Conservation (phyloP, 1,284 basidiomycete genomes). For the Austroboletus novae-zelandiae region DNA sequence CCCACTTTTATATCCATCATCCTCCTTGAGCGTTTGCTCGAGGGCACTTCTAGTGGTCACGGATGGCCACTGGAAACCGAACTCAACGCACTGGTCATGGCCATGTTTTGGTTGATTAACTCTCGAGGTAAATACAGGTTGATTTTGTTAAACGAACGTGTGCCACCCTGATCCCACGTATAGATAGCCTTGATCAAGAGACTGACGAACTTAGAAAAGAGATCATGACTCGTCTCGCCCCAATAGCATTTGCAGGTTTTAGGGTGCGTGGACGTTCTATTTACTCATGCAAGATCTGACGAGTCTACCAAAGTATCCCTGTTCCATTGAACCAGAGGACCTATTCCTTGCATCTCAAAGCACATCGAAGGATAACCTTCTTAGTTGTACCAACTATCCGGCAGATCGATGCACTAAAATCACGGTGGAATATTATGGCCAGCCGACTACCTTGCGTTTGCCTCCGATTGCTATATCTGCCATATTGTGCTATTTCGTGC, state of each 20-base stretch:
- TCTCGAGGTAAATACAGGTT: constrained; percentile 24
- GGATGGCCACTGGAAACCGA: constrained; percentile 51
- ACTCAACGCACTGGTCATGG: constrained; percentile 44
- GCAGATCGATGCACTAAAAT: constrained; percentile 27
- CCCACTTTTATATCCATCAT: constrained; percentile 40
- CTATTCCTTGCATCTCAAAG: constrained; percentile 10
- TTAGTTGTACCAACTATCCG: constrained; percentile 21
- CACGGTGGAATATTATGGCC: constrained; percentile 43
- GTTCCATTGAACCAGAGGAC: constrained; percentile 27
- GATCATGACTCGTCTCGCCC: constrained; percentile 39
- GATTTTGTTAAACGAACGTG: not conserved
- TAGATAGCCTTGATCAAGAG: constrained; percentile 40
- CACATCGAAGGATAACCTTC: not conserved
- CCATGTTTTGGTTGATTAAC: constrained; percentile 47
- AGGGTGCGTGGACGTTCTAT: constrained; percentile 36
- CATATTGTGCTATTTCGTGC: constrained; percentile 44
- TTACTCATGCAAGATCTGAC: constrained; percentile 10
- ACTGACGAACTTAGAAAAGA: constrained; percentile 32
- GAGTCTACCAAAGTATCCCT: constrained; percentile 31
- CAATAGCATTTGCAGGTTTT: constrained; percentile 48
- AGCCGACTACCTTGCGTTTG: constrained; percentile 29
- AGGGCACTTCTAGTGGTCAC: constrained; percentile 34
- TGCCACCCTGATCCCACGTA: constrained; percentile 1
- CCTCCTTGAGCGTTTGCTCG: constrained; percentile 39
- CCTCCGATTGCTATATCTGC: constrained; percentile 47